phyloP scores from a whole-genome alignment of 495 filamentous ascomycete genomes.

The Coniosporium apollinis region DNA sequence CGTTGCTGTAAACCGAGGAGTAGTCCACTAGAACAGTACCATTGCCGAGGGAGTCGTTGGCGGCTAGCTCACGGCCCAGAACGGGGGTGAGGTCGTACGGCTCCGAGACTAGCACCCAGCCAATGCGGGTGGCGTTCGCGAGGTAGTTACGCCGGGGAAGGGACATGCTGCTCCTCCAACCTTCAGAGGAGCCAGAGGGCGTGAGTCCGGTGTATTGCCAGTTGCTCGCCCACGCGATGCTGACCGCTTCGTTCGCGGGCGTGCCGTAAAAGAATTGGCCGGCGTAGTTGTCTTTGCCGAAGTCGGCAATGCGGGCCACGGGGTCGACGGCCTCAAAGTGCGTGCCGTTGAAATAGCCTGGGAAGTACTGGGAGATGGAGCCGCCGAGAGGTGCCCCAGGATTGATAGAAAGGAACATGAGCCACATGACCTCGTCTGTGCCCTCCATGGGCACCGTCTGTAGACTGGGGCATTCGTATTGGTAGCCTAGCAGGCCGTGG shows the following conservation, averaged over 20 bases:
- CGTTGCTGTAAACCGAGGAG: slow-evolving; percentile 24
- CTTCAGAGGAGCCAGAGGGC: slow-evolving; percentile 29
- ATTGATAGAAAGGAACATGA: slow-evolving; percentile 35
- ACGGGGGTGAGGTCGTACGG: slow-evolving; percentile 23
- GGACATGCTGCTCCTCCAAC: slow-evolving; percentile 36
- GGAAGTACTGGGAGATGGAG: slow-evolving; percentile 30
- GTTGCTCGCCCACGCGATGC: slow-evolving; percentile 42
- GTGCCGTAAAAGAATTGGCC: slow-evolving; percentile 35
- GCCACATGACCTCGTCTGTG: slow-evolving; percentile 24
- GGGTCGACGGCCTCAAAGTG: slow-evolving; percentile 27
- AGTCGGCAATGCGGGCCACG: slow-evolving; percentile 30
- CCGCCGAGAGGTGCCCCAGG: slow-evolving; percentile 40
- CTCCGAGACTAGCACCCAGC: slow-evolving; percentile 28
- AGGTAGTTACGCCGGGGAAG: slow-evolving; percentile 28
- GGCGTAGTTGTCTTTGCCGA: slow-evolving; percentile 42
- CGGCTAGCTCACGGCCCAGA: slow-evolving; percentile 17
- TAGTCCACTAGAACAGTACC: slow-evolving; percentile 25
- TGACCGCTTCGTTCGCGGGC: slow-evolving; percentile 22
- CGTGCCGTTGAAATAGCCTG: slow-evolving; percentile 33
- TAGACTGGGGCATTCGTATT: slow-evolving; percentile 42
- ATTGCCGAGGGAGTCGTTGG: slow-evolving; percentile 19
- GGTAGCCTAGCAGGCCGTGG: slow-evolving; percentile 33
- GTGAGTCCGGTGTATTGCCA: slow-evolving; percentile 39
- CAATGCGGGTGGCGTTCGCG: slow-evolving; percentile 24
- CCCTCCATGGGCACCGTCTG: slow-evolving; percentile 28